Evolutionary conservation across 495 filamentous ascomycete species (phyloP), one percentile per base, ranked within the genome.

Genomic region (Xylaria intraflava): DNA sequence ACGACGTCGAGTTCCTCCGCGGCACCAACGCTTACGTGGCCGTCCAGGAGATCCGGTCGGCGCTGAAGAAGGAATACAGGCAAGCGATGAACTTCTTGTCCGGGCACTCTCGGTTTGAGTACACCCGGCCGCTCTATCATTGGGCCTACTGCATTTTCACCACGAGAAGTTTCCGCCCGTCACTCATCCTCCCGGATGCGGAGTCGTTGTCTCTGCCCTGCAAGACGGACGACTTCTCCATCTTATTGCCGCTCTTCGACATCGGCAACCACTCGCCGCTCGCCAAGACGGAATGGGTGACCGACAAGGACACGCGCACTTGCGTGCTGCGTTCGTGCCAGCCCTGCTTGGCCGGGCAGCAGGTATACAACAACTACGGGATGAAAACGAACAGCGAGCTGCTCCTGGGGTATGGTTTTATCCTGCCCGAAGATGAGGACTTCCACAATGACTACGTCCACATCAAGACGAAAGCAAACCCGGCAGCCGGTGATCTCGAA

Each of bases 61-160:
- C 65, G 20, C 58, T 75, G 51, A 68, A 63, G 53, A 55, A 51
- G 6, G 75, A 78, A 59, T 74, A 71, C 61, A 73, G 72, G 49
- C 55, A 70, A 14, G 75, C 75, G 0, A 58, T 65, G 33, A 72
- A 60, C 40, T 42, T 69, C 26, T 58, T 78, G 6, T 70, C 69
- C 12, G 63, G 69, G 20, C 49, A 17, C 6, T 61, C 65, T 11
- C 55, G 62, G 16, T 62, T 64, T 17, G 67, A 70, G 2, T 73
- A 74, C 56, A 70, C 69, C 6, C 67, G 63, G 0, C 46, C 66
- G 40, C 67, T 81, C 1, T 81, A 81, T 54, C 64, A 77, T 54
- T 81, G 78, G 78, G 74, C 78, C 0, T 79, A 75, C 55, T 71
- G 70, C 58, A 76, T 80, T 36, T 81, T 78, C 53, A 75, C 74